Conservation (phyloP, 257 asterid genomes). For the Nyctanthes arbortristis region DNA sequence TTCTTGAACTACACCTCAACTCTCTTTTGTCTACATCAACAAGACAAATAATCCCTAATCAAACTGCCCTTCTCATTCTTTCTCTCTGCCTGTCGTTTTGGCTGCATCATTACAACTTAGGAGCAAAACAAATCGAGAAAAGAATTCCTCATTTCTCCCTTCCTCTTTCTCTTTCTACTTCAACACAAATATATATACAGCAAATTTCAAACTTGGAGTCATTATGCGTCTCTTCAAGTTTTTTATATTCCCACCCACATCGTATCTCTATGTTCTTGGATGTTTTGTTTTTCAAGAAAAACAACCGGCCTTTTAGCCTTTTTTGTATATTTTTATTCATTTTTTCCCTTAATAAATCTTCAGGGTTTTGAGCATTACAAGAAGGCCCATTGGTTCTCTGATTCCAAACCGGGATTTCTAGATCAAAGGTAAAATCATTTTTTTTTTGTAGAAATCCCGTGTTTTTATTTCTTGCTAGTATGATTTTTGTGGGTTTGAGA, state of each 20-base stretch:
- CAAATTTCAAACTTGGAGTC: background rate
- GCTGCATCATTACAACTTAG: constrained; percentile 27
- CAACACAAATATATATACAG: constrained; percentile 3
- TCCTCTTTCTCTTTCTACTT: constrained; percentile 21
- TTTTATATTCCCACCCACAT: background rate
- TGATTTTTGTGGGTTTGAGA: constrained; percentile 39
- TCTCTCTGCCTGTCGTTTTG: constrained; percentile 35
- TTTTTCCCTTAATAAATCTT: constrained; percentile 34
- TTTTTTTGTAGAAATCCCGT: background rate
- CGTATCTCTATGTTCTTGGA: background rate
- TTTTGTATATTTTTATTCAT: background rate
- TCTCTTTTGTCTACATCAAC: constrained; percentile 35
- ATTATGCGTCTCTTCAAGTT: background rate
- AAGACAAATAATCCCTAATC: constrained; percentile 38
- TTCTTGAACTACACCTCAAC: background rate
- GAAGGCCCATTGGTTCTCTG: constrained; percentile 32
- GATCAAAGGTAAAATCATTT: constrained; percentile 45
- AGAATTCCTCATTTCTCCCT: constrained; percentile 14
- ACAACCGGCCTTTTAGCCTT: background rate
- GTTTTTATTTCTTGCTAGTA: constrained; percentile 1
- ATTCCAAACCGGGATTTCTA: constrained; percentile 5
- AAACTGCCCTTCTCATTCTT: constrained; percentile 33
- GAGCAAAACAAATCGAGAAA: constrained; percentile 6
- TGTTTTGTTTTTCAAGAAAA: constrained; percentile 2
- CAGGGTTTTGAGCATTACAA: constrained; percentile 28